phyloP scores from a whole-genome alignment of 2,329 filamentous ascomycete genomes.

The Canariomyces notabilis region DNA sequence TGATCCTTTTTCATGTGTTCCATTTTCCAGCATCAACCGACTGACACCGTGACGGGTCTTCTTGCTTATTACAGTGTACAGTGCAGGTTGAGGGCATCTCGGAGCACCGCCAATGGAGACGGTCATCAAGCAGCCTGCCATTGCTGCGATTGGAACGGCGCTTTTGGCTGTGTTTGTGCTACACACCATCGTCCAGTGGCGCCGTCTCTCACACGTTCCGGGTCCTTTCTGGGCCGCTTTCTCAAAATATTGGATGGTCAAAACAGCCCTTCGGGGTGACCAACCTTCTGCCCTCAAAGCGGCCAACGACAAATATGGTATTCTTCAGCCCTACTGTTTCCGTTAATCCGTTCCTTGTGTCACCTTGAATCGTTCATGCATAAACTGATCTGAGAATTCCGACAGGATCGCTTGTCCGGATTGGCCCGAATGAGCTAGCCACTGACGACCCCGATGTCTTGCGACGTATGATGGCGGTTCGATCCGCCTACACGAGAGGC shows the following conservation, averaged over 20 bases:
- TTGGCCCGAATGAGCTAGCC: slow-evolving; percentile 33
- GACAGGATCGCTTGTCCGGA: slow-evolving; percentile 31
- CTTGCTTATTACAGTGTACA: no score
- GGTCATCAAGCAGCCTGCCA: not conserved
- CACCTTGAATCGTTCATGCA: no score
- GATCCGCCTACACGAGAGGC: slow-evolving; percentile 30
- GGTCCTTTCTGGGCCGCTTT: slow-evolving; percentile 32
- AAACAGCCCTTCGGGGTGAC: slow-evolving; percentile 23
- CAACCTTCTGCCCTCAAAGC: slow-evolving; percentile 27
- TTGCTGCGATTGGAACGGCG: not conserved
- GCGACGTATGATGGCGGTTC: slow-evolving; percentile 31
- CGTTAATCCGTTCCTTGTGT: no score
- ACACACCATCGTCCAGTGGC: slow-evolving; percentile 23
- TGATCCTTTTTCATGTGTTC: no score
- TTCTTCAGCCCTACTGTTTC: no score
- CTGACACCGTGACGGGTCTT: no score
- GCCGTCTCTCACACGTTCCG: slow-evolving; percentile 32
- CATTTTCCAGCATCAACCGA: no score
- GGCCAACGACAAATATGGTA: slow-evolving; percentile 27
- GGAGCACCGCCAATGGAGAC: not conserved
- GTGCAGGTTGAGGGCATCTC: no score
- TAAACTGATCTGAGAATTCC: slow-evolving; percentile 1
- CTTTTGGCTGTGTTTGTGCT: slow-evolving; percentile 5
- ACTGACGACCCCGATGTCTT: slow-evolving; percentile 34
- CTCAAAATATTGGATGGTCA: slow-evolving; percentile 32